Evolutionary conservation across 1,139 yeast species (phyloP).

Genomic region (Suhomyces wounanorum): DNA sequence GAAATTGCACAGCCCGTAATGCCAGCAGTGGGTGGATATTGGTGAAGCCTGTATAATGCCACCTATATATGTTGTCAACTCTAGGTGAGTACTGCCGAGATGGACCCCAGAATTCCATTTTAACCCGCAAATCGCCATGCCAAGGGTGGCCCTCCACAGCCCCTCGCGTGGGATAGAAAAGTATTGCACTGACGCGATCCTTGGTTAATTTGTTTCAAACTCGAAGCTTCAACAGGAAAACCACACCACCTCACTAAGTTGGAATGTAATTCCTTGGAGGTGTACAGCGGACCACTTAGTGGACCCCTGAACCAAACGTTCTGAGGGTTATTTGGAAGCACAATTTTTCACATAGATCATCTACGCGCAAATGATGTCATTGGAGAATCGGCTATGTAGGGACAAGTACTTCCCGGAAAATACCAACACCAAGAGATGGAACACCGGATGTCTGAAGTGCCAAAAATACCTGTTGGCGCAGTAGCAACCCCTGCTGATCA

Average conservation of each 20-base stretch:
- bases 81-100: not conserved
- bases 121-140: not conserved
- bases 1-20: no score
- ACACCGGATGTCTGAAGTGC: not conserved
- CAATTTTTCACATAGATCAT: not conserved
- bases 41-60: no score
- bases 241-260: no score
- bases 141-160: not conserved
- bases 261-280: no score
- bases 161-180: not conserved
- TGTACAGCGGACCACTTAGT: no score
- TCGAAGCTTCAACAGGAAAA: no score
- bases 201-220: no score
- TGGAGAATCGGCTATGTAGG: not conserved
- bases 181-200: no score
- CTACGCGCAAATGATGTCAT: not conserved
- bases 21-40: no score
- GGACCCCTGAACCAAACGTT: no score
- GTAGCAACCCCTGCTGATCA: no score
- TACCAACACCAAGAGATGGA: not conserved
- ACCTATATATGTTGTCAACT: no score
- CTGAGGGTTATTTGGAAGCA: not conserved
- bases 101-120: not conserved
- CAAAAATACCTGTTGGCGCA: not conserved
- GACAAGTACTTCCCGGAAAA: not conserved